Conservation (phyloP, 257 asterid genomes). For the Lantana camara region DNA sequence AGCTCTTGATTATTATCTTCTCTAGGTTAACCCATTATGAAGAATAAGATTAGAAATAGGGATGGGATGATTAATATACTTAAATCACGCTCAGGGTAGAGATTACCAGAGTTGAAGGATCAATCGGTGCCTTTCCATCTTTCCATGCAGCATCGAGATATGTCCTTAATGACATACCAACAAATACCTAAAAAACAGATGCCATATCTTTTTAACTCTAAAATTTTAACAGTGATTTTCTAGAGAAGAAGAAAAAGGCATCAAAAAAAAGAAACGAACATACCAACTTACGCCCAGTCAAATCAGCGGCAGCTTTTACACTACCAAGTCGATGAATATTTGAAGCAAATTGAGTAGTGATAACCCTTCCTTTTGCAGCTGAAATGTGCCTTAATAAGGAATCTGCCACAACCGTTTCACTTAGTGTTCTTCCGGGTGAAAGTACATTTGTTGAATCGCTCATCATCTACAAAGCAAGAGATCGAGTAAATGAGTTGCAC, state of each 20-base stretch:
- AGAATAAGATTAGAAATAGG: not conserved
- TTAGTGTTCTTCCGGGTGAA: slow-evolving; percentile 95
- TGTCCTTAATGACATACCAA: slow-evolving; percentile 98
- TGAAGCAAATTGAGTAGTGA: slow-evolving; percentile 97
- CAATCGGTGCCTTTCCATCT: slow-evolving; percentile 98
- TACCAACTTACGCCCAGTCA: slow-evolving; percentile 97
- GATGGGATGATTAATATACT: not conserved
- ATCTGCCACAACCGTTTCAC: slow-evolving; percentile 94
- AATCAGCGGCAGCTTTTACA: slow-evolving; percentile 98
- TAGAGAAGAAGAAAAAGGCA: slow-evolving; percentile 11
- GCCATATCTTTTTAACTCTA: slow-evolving; percentile 24
- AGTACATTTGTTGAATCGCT: slow-evolving; percentile 98
- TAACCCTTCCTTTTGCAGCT: slow-evolving; percentile 85
- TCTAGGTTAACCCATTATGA: not conserved
- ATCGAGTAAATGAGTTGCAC: slow-evolving; percentile 25
- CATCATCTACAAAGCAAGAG: slow-evolving; percentile 79
- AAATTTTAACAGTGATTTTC: slow-evolving; percentile 23
- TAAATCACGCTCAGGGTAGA: slow-evolving; percentile 17
- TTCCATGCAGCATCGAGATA: slow-evolving; percentile 99
- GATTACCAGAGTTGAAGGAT: slow-evolving; percentile 98
- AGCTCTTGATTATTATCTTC: not conserved
- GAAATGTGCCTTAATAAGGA: slow-evolving; percentile 81
- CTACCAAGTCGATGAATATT: slow-evolving; percentile 98
- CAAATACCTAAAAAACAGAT: slow-evolving; percentile 69
- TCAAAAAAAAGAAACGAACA: slow-evolving; percentile 23